phyloP scores from a whole-genome alignment of 148 eudicot genomes.

The Amaranthus palmeri region DNA sequence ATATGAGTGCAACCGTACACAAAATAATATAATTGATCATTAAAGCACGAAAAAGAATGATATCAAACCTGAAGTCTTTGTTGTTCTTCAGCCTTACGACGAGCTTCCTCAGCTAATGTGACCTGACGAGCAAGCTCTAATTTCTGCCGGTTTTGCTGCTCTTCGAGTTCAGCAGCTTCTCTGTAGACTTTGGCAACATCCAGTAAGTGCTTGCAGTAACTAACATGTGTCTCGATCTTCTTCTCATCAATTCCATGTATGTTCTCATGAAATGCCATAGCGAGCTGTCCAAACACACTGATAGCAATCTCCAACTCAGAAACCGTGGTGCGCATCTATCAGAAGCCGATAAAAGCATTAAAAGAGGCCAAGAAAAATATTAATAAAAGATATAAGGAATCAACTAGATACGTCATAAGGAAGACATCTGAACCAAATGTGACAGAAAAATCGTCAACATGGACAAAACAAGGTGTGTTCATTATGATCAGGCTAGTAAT shows the following conservation, averaged over 20 bases:
- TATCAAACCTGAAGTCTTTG: conserved; percentile 66
- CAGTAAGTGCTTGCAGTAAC: conserved; percentile 85
- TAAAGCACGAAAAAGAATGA: neutral
- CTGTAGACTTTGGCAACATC: conserved; percentile 79
- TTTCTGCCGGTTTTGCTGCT: conserved; percentile 68
- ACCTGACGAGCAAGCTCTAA: conserved; percentile 85
- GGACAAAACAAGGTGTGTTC: too few species aligned
- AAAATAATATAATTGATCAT: neutral
- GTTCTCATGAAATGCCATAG: conserved; percentile 72
- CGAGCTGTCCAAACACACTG: conserved; percentile 78
- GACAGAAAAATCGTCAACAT: too few species aligned
- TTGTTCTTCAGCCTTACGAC: conserved; percentile 92
- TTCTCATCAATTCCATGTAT: conserved; percentile 95
- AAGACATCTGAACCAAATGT: neutral
- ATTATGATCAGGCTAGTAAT: too few species aligned
- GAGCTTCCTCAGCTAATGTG: conserved; percentile 79
- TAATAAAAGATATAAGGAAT: neutral
- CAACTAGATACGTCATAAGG: conserved; percentile 3
- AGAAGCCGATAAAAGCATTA: conserved; percentile 3
- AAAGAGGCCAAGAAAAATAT: neutral
- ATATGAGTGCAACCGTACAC: conserved; percentile 20
- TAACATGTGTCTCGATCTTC: conserved; percentile 94
- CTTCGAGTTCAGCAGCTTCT: conserved; percentile 93
- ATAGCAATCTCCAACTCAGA: conserved; percentile 86
- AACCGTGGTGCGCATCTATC: conserved; percentile 80